These are phyloP conservation scores for Beauveria brongniartii DNA, from an alignment of 2,329 filamentous ascomycete species.

Conservation along the genomic window DNA sequence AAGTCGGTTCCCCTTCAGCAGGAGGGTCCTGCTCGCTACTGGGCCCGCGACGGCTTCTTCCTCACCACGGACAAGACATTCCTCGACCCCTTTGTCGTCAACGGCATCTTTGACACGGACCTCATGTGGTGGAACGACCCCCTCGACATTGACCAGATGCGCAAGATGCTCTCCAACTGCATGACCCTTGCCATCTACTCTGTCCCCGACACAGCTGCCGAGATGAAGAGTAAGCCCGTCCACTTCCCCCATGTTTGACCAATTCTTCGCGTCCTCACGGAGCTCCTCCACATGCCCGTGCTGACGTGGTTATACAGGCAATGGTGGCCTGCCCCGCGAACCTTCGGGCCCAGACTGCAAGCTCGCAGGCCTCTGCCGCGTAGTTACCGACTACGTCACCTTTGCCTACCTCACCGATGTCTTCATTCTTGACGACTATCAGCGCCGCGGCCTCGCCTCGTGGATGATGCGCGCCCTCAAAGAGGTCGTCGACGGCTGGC, in stretches of 20 bases:
- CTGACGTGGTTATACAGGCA: conserved; percentile 17
- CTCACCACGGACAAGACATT: conserved; percentile 52
- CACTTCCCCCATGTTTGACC: conserved; percentile 19
- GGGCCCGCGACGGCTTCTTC: conserved; percentile 47
- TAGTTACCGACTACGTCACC: conserved; percentile 63
- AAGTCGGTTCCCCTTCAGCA: conserved; percentile 14
- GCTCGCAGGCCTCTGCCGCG: conserved; percentile 37
- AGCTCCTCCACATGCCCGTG: conserved; percentile 14
- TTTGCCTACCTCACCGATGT: conserved; percentile 63
- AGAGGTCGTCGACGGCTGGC: conserved; percentile 48
- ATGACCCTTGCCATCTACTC: conserved; percentile 53
- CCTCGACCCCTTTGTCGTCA: conserved; percentile 46
- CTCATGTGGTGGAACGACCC: conserved; percentile 53
- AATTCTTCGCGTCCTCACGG: conserved; percentile 15
- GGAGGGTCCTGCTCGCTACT: conserved; percentile 31
- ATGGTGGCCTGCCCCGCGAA: conserved; percentile 22
- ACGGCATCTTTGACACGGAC: conserved; percentile 46
- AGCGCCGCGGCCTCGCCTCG: conserved; percentile 52
- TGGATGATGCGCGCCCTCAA: conserved; percentile 57
- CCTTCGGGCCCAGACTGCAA: conserved; percentile 23
- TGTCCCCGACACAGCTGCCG: conserved; percentile 28
- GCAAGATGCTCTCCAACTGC: conserved; percentile 47
- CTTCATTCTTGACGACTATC: conserved; percentile 52
- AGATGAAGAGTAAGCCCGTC: conserved; percentile 29
- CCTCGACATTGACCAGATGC: conserved; percentile 38